A percentile compares a stretch with the other conserved stretches of the same genome.
phyloP scores from a whole-genome alignment of 164 flowering plant genomes.

The Aristolochia fimbriata region DNA sequence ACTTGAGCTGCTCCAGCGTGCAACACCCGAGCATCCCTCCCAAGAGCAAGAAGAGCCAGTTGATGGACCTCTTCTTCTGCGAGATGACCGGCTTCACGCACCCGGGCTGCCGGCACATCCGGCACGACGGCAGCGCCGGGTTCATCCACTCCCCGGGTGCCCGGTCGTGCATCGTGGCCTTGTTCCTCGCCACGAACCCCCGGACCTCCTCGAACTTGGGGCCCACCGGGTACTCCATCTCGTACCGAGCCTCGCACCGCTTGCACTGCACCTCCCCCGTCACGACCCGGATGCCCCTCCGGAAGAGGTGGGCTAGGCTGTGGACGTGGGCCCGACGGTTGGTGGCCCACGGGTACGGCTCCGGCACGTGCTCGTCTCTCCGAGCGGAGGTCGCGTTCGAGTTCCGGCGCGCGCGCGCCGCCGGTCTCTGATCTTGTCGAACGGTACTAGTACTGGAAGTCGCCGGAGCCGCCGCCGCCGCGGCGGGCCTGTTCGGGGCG shows the following conservation, averaged over 20 bases:
- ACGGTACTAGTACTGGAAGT: no score
- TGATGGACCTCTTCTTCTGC: slow-evolving; percentile 32
- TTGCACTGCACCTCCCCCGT: slow-evolving; percentile 60
- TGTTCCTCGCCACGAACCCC: slow-evolving; percentile 10
- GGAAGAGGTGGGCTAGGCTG: slow-evolving; percentile 11
- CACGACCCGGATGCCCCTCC: slow-evolving; percentile 18
- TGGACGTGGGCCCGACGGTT: slow-evolving; percentile 1
- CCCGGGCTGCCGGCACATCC: slow-evolving; percentile 28
- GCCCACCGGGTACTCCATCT: slow-evolving; percentile 25
- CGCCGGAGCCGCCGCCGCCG: no score
- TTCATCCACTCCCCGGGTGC: slow-evolving; percentile 47
- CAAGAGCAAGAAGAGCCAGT: slow-evolving; percentile 42
- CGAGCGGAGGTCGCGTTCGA: neutral
- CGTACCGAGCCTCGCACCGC: slow-evolving; percentile 30
- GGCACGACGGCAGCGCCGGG: slow-evolving; percentile 34
- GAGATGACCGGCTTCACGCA: slow-evolving; percentile 37
- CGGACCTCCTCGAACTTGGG: slow-evolving; percentile 29
- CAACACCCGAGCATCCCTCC: slow-evolving; percentile 37
- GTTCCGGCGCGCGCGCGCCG: neutral
- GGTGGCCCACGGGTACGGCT: slow-evolving; percentile 7
- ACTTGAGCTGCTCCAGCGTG: slow-evolving; percentile 27
- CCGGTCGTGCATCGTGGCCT: slow-evolving; percentile 28
- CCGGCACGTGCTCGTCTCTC: neutral
- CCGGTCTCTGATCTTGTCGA: neutral
- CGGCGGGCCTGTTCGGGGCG: no score